Evolutionary conservation across 169 alveolate genomes (phyloP).

Genomic region (Plasmodium gaboni): DNA sequence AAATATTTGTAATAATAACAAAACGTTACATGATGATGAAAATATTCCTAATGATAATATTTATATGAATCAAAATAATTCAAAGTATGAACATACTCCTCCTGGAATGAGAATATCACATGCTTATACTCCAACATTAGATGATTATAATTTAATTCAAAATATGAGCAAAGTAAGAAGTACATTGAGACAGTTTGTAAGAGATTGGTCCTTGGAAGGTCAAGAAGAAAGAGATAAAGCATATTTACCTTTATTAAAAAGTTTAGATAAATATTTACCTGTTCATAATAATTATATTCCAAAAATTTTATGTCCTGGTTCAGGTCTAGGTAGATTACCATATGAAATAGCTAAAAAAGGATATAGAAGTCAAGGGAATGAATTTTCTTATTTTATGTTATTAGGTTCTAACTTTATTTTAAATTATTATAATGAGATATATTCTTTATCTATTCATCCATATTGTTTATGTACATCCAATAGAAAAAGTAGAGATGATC

Average conservation of each 20-base stretch:
- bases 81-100: conserved; percentile 30
- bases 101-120: conserved; percentile 48
- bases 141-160: conserved; percentile 41
- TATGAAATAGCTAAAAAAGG: conserved; percentile 97
- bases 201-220: conserved; percentile 98
- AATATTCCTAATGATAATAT: background rate
- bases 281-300: conserved; percentile 78
- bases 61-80: background rate
- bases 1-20: background rate
- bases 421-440: conserved; percentile 83
- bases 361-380: conserved; percentile 98
- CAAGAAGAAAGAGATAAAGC: conserved; percentile 94
- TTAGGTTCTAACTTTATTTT: conserved; percentile 90
- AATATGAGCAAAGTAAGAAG: conserved; percentile 88
- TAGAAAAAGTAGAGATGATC: conserved; percentile 90
- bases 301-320: conserved; percentile 95
- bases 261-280: conserved; percentile 89
- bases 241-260: conserved; percentile 94
- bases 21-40: background rate
- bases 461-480: conserved; percentile 88
- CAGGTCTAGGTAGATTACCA: conserved; percentile 98
- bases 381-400: conserved; percentile 97
- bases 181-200: conserved; percentile 94
- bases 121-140: conserved; percentile 31
- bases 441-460: conserved; percentile 86